Percentiles rank a stretch among this genome's conserved stretches.
These are phyloP conservation scores for Ampelomyces quisqualis DNA, from an alignment of 2,329 filamentous ascomycete species.

Conservation along the genomic window DNA sequence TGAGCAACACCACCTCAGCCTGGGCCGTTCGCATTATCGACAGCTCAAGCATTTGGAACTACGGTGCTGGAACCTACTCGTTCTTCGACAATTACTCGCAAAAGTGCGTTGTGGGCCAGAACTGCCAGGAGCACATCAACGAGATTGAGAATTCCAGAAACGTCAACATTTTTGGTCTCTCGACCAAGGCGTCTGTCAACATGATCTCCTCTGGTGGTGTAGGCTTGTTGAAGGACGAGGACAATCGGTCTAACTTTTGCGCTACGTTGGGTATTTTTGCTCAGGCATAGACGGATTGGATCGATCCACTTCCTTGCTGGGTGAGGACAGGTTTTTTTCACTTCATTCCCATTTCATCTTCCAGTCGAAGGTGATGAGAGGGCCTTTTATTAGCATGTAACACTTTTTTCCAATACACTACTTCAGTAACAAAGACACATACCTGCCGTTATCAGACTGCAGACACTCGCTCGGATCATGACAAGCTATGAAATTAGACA, in stretches of 20 bases:
- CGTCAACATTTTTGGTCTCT: conserved; percentile 51
- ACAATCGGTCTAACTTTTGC: conserved; percentile 53
- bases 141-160: conserved; percentile 46
- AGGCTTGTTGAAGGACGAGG: conserved; percentile 43
- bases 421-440: too few species aligned
- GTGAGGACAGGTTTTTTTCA: too few species aligned
- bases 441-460: conserved; percentile 13
- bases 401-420: background rate
- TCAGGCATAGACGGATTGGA: conserved; percentile 23
- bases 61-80: conserved; percentile 55
- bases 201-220: conserved; percentile 48
- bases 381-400: background rate
- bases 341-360: background rate
- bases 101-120: conserved; percentile 48
- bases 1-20: conserved; percentile 45
- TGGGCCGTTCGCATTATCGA: conserved; percentile 51
- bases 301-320: too few species aligned
- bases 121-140: conserved; percentile 56
- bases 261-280: conserved; percentile 49
- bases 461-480: conserved; percentile 17
- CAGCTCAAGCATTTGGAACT: conserved; percentile 47
- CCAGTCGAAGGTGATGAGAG: too few species aligned
- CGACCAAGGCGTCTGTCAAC: conserved; percentile 52
- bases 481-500: conserved; percentile 6
- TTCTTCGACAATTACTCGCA: conserved; percentile 63